Base-by-base conservation (phyloP, 306 rosid species). In the Pterocarpus santalinus region DNA sequence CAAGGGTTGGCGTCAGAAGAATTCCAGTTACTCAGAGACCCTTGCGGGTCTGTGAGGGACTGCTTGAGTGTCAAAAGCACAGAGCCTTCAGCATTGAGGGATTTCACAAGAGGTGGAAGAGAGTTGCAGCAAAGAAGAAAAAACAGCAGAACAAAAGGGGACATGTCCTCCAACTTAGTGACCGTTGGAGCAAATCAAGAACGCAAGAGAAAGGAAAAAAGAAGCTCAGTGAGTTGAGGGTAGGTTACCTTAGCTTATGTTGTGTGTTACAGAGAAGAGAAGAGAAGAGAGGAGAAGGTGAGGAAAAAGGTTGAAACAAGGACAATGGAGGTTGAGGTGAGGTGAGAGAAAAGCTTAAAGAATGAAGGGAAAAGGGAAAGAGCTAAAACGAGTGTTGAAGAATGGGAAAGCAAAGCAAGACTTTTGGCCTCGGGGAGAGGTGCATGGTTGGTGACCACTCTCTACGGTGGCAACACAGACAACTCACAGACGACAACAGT, bases 11-110 rank as follows among this genome's bases (percentile, higher is more conserved):
- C 83, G 80, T 93, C 90, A 43, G 97, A 95, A 75, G 83, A 87
- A 78, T 95, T 95, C 99, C 99, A 95, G 88, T 88, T 93, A 71
- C 80, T 82, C 85, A 93, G 15, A 58, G 93, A 90, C 15, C 86
- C 85, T 68, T 86, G 89, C 57, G 99, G 94, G 90, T 95, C 99
- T 14, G 73, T 44, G 44, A 93, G 74, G 79, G 89, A 81, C 36
- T 85, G 92, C 72, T 90, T 95, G 36, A 95, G 90, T 4, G 93
- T 78, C 76, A 91, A 84, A 61, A 95, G 96, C 5, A 90, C 92
- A 65, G 39, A 51, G 73, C 97, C 98, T 79, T 95, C 98, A 7
- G 75, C 86, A 78, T 90, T 95, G 33, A 93, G 83, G 46, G 97
- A 84, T 76, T 73, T 41, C 61, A 82, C 93, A 3, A 79, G 80